phyloP scores from a whole-genome alignment of 1,139 yeast genomes.

The Hanseniaspora gamundiae region DNA sequence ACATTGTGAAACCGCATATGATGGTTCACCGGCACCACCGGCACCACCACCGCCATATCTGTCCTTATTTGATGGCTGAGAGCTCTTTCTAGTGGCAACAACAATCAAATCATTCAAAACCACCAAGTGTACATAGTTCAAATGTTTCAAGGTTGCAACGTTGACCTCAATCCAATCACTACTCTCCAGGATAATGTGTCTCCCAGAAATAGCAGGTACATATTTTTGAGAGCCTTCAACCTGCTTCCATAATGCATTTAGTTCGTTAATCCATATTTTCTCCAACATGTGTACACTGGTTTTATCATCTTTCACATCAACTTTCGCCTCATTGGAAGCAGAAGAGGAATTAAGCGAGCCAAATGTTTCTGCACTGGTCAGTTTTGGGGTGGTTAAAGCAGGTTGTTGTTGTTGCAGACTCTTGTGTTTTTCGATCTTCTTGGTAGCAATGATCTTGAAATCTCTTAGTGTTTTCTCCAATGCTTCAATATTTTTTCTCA shows the following conservation, averaged over 20 bases:
- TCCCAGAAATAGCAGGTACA: slow-evolving; percentile 63
- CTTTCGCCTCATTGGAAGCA: background rate
- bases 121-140: slow-evolving; percentile 65
- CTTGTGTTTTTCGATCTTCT: slow-evolving; percentile 36
- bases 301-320: slow-evolving; percentile 31
- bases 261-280: slow-evolving; percentile 69
- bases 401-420: slow-evolving; percentile 9
- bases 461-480: slow-evolving; percentile 52
- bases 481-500: slow-evolving; percentile 50
- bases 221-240: slow-evolving; percentile 87
- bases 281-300: slow-evolving; percentile 64
- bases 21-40: slow-evolving; percentile 11
- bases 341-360: background rate
- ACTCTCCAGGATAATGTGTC: slow-evolving; percentile 73
- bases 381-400: background rate
- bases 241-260: slow-evolving; percentile 60
- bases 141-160: slow-evolving; percentile 75
- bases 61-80: slow-evolving; percentile 23
- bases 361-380: background rate
- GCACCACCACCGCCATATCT: background rate
- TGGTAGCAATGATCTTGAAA: slow-evolving; percentile 59
- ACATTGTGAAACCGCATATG: slow-evolving; percentile 64
- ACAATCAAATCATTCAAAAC: slow-evolving; percentile 67
- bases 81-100: slow-evolving; percentile 54
- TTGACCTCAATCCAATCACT: slow-evolving; percentile 83